Conservation (phyloP, 768 basidiomycete genomes). For the Rhizopogon vinicolor region DNA sequence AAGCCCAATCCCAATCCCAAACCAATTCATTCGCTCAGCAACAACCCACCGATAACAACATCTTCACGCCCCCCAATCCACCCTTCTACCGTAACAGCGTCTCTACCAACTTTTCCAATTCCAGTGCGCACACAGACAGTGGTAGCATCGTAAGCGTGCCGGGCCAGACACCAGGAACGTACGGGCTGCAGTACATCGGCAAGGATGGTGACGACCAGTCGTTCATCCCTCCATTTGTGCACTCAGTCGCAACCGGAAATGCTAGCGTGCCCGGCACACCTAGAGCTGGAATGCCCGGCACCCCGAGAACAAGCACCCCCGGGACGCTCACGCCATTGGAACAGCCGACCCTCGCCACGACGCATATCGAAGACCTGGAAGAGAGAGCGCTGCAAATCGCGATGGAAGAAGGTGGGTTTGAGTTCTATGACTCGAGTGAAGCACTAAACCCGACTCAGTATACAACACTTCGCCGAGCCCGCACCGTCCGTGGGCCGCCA, state of each 20-base stretch:
- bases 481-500: slow-evolving; percentile 74
- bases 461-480: slow-evolving; percentile 52
- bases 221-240: slow-evolving; percentile 17
- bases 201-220: slow-evolving; percentile 56
- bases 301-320: neutral
- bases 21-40: slow-evolving; percentile 20
- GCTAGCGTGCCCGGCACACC: slow-evolving; percentile 13
- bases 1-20: slow-evolving; percentile 20
- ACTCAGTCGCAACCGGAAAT: slow-evolving; percentile 13
- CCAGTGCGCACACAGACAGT: slow-evolving; percentile 16
- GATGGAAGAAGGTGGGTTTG: slow-evolving; percentile 44
- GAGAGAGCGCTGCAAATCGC: slow-evolving; percentile 47
- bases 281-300: slow-evolving; percentile 18
- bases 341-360: slow-evolving; percentile 8
- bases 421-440: slow-evolving; percentile 23
- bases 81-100: slow-evolving; percentile 10
- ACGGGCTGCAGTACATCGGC: slow-evolving; percentile 65
- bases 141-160: neutral
- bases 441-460: slow-evolving; percentile 31
- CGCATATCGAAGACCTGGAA: slow-evolving; percentile 35
- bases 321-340: neutral
- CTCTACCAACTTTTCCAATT: slow-evolving; percentile 18
- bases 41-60: neutral
- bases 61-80: neutral
- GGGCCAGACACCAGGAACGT: slow-evolving; percentile 35